Evolutionary conservation across 2,329 filamentous ascomycete species (phyloP).

Genomic region (Pseudocercospora fuligena): DNA sequence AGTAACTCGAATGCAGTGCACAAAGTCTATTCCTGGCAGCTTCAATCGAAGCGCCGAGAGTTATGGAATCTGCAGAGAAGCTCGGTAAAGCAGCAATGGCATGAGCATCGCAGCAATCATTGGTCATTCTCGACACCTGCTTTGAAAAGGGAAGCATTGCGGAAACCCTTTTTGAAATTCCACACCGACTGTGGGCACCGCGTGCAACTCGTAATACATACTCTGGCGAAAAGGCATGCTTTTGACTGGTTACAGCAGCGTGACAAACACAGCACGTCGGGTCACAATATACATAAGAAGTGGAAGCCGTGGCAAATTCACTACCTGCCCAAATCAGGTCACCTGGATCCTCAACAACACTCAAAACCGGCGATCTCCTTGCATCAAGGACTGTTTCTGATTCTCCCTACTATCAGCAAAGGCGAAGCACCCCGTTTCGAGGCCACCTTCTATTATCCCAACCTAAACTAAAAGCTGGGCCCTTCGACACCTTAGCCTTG

Average conservation of each 20-base stretch:
- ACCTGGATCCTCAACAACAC: neutral
- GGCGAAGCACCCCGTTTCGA: neutral
- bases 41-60: neutral
- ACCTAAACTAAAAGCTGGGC: neutral
- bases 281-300: neutral
- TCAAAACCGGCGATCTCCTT: neutral
- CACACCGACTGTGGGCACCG: no score
- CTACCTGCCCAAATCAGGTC: neutral
- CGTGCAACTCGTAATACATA: no score
- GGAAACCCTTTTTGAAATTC: no score
- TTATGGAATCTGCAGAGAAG: neutral
- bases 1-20: neutral
- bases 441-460: neutral
- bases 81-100: no score
- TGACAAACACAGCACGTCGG: no score
- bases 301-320: neutral
- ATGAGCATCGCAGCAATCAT: no score
- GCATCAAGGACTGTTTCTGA: neutral
- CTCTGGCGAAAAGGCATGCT: no score
- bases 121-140: no score
- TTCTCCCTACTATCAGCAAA: neutral
- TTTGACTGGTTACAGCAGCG: no score
- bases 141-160: no score
- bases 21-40: neutral
- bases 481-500: no score